Conservation (phyloP, 2,329 filamentous ascomycete genomes). For the Xylariaceae sp. region DNA sequence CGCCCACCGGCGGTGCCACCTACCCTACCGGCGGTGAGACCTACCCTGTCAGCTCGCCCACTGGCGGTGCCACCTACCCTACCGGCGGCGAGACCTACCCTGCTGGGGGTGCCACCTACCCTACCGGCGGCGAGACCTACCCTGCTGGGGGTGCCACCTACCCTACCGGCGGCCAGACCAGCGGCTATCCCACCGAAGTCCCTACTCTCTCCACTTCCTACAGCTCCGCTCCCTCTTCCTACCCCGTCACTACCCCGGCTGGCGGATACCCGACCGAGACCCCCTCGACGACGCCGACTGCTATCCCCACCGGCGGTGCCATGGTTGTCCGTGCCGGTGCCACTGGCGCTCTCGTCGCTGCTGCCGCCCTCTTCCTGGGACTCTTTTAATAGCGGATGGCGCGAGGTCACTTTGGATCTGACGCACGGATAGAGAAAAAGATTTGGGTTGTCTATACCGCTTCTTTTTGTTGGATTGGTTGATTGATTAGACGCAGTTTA, state of each 20-base stretch:
- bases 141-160: neutral
- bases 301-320: slow-evolving; percentile 19
- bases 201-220: slow-evolving; percentile 11
- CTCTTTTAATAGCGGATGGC: slow-evolving; percentile 16
- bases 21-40: neutral
- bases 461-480: too few relatives aligned
- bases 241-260: slow-evolving; percentile 7
- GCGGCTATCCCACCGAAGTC: slow-evolving; percentile 2
- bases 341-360: slow-evolving; percentile 19
- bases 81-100: slow-evolving; percentile 4
- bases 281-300: slow-evolving; percentile 9
- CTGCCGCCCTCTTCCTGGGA: slow-evolving; percentile 22
- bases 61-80: neutral
- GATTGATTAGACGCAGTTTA: too few relatives aligned
- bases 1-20: neutral
- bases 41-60: neutral
- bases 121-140: slow-evolving; percentile 1
- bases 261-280: slow-evolving; percentile 5
- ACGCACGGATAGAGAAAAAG: slow-evolving; percentile 11
- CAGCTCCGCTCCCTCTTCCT: slow-evolving; percentile 1
- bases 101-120: slow-evolving; percentile 1
- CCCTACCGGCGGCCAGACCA: slow-evolving; percentile 3
- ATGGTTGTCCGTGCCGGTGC: slow-evolving; percentile 17
- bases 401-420: slow-evolving; percentile 10
- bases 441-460: too few relatives aligned